These are phyloP conservation scores for Wickerhamiella kurtzmanii DNA, from an alignment of 805 yeast genomes.

Conservation along the genomic window DNA sequence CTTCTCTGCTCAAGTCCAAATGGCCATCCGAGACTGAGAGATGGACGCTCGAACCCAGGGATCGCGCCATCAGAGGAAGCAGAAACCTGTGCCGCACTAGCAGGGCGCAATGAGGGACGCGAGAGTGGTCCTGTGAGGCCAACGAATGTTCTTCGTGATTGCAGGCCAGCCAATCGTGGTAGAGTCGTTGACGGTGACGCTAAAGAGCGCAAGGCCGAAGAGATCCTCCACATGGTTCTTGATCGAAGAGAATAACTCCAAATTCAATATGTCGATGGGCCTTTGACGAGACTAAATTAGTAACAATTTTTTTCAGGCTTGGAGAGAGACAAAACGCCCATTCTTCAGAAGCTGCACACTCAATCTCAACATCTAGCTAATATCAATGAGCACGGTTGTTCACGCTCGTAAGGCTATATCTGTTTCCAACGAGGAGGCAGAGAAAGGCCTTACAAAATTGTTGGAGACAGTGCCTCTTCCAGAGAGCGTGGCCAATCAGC, in stretches of 20 bases:
- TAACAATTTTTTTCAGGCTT: background rate
- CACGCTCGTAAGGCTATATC: constrained; percentile 14
- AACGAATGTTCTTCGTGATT: constrained; percentile 7
- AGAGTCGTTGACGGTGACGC: background rate
- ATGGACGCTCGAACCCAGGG: background rate
- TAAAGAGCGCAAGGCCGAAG: background rate
- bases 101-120: constrained; percentile 7
- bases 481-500: constrained; percentile 41
- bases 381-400: constrained; percentile 13
- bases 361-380: no score
- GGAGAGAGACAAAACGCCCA: background rate
- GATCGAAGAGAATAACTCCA: background rate
- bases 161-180: background rate
- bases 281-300: background rate
- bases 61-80: constrained; percentile 1
- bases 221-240: background rate
- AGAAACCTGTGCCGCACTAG: background rate
- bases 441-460: constrained; percentile 16
- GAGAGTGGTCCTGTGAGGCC: constrained; percentile 12
- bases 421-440: constrained; percentile 18
- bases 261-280: background rate
- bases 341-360: no score
- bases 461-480: constrained; percentile 27
- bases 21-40: background rate
- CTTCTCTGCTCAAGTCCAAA: constrained; percentile 13